Evolutionary conservation across 2,329 filamentous ascomycete genomes (phyloP).

Genomic region (Monosporascus sp.): DNA sequence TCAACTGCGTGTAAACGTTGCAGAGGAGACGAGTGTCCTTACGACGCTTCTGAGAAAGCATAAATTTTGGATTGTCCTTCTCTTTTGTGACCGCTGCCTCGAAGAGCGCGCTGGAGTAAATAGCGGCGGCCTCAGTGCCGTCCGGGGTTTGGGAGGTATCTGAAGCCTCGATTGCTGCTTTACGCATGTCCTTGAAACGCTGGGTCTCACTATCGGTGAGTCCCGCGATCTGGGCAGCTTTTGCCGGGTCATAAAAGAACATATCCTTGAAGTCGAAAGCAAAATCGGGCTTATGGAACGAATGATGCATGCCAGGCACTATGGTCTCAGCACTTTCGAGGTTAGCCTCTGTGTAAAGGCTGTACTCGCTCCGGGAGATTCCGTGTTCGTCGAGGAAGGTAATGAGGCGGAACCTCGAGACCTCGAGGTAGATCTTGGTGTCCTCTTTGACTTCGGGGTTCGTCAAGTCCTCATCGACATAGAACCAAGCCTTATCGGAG

Average conservation of each 20-base stretch:
- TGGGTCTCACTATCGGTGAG: neutral
- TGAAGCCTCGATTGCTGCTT: neutral
- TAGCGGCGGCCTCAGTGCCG: no score
- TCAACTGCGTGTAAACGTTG: neutral
- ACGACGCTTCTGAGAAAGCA: neutral
- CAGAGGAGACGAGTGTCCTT: neutral
- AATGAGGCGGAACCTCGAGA: neutral
- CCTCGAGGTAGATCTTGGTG: neutral
- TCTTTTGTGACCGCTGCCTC: neutral
- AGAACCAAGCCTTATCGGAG: neutral
- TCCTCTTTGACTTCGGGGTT: neutral
- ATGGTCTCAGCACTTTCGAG: neutral
- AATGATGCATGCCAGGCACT: neutral
- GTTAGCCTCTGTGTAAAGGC: neutral
- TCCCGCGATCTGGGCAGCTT: no score
- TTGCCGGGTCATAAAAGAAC: neutral
- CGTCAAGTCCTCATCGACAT: neutral
- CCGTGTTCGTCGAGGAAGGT: neutral
- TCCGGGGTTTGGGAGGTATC: no score
- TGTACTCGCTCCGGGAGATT: neutral
- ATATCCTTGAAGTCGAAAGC: neutral
- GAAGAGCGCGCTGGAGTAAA: neutral
- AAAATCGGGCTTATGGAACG: neutral
- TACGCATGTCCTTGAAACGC: neutral
- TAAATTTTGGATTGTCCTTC: neutral